phyloP scores from a whole-genome alignment of 2,329 filamentous ascomycete species.

The Grosmannia clavigera region DNA sequence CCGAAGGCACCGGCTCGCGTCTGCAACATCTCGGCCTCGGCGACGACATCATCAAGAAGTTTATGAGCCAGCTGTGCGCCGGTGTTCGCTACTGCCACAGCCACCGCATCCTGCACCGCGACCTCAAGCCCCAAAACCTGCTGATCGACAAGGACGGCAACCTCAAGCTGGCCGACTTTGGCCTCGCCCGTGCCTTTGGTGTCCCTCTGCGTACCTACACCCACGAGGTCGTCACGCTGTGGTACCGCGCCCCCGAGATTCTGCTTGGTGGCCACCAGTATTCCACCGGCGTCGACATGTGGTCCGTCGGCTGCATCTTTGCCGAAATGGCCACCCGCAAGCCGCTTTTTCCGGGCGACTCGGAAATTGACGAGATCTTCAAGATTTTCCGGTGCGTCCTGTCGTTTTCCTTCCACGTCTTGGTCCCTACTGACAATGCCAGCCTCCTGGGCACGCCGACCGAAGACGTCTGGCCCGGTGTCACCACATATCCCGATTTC shows the following conservation, averaged over 20 bases:
- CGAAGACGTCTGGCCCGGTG: constrained; percentile 71
- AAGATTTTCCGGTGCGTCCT: constrained; percentile 69
- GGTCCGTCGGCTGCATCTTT: constrained; percentile 83
- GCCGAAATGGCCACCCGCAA: constrained; percentile 89
- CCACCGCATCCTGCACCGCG: constrained; percentile 71
- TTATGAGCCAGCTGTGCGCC: constrained; percentile 74
- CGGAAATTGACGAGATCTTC: constrained; percentile 89
- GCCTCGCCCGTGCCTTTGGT: constrained; percentile 77
- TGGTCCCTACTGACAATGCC: constrained; percentile 13
- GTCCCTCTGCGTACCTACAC: constrained; percentile 81
- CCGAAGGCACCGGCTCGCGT: constrained; percentile 55
- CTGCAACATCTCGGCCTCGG: constrained; percentile 59
- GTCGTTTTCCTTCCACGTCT: not conserved
- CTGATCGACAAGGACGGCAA: constrained; percentile 78
- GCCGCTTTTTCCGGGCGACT: constrained; percentile 78
- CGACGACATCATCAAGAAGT: constrained; percentile 75
- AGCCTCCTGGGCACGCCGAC: constrained; percentile 66
- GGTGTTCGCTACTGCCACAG: constrained; percentile 77
- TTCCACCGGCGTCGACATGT: constrained; percentile 89
- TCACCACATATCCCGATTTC: constrained; percentile 81
- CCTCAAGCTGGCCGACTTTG: constrained; percentile 76
- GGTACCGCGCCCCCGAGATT: constrained; percentile 82
- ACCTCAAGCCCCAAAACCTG: constrained; percentile 78
- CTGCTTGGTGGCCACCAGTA: constrained; percentile 78
- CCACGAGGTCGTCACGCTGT: constrained; percentile 82